Conservation (phyloP, 2,329 filamentous ascomycete species). For the Magnaporthiopsis rhizophila region DNA sequence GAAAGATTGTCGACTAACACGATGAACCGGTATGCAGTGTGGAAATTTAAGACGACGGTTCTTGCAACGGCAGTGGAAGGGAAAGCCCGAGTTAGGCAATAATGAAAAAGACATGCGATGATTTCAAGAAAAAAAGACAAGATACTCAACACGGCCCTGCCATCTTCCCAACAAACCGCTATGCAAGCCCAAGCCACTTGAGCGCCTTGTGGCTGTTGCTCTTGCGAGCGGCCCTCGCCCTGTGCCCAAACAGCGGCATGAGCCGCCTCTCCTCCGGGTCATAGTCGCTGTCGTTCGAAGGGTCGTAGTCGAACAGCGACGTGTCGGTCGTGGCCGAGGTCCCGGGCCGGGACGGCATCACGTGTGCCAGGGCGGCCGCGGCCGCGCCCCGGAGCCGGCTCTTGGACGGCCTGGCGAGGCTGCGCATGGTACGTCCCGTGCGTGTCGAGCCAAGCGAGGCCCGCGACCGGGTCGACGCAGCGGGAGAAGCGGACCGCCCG, state of each 20-base stretch:
- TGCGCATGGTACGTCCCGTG: constrained; percentile 22
- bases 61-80: neutral
- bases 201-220: constrained; percentile 41
- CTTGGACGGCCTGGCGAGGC: constrained; percentile 7
- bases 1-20: neutral
- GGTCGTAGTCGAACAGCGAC: constrained; percentile 18
- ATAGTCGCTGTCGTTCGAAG: constrained; percentile 31
- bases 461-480: constrained; percentile 16
- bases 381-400: constrained; percentile 9
- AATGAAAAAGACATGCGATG: neutral
- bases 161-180: neutral
- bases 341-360: neutral
- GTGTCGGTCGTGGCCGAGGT: neutral
- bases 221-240: constrained; percentile 13
- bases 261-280: constrained; percentile 41
- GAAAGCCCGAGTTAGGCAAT: neutral
- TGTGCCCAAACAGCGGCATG: constrained; percentile 38
- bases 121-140: neutral
- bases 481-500: constrained; percentile 10
- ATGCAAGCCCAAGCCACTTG: constrained; percentile 42
- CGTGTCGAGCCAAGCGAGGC: constrained; percentile 27
- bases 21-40: too few relatives aligned
- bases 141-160: neutral
- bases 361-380: constrained; percentile 6
- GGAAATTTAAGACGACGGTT: neutral